These are phyloP conservation scores for Berberis vulgaris DNA, from an alignment of 164 flowering plant genomes.

Conservation along the genomic window DNA sequence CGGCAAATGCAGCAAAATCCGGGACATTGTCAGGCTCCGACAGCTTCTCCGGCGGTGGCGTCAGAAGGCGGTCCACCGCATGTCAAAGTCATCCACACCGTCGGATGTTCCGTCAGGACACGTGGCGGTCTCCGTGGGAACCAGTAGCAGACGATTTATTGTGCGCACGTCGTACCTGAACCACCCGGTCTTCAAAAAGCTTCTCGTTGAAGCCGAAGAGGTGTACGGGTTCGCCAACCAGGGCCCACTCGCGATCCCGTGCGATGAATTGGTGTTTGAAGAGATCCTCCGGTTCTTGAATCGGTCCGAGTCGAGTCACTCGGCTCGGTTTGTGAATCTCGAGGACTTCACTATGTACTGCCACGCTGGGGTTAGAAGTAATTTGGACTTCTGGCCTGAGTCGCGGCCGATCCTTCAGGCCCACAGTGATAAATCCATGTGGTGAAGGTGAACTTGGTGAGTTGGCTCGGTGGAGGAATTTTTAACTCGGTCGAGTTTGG, in stretches of 20 bases:
- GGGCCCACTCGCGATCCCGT: conserved; percentile 61
- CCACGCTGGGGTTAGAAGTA: conserved; percentile 19
- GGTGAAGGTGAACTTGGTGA: conserved; percentile 8
- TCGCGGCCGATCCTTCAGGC: conserved; percentile 43
- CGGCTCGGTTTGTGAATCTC: conserved; percentile 22
- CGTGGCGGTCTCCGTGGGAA: conserved; percentile 63
- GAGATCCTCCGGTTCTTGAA: conserved; percentile 39
- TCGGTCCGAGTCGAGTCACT: conserved; percentile 23
- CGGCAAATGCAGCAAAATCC: conserved; percentile 22
- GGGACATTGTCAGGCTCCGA: conserved; percentile 29
- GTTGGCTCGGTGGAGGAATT: background rate
- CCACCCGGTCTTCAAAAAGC: conserved; percentile 51
- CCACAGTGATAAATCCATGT: conserved; percentile 21
- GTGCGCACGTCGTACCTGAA: conserved; percentile 53
- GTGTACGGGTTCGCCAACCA: conserved; percentile 46
- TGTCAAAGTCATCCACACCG: conserved; percentile 15
- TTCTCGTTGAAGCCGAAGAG: conserved; percentile 50
- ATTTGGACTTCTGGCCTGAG: conserved; percentile 35
- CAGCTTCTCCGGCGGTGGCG: conserved; percentile 34
- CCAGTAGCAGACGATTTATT: conserved; percentile 31
- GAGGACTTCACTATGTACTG: conserved; percentile 35
- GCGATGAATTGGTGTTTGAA: conserved; percentile 59
- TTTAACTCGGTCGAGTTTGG: conserved; percentile 2
- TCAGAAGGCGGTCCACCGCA: conserved; percentile 10
- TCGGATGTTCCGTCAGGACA: conserved; percentile 66